Evolutionary conservation across 1,139 yeast genomes (phyloP).

Genomic region (Kluyveromyces sp.): DNA sequence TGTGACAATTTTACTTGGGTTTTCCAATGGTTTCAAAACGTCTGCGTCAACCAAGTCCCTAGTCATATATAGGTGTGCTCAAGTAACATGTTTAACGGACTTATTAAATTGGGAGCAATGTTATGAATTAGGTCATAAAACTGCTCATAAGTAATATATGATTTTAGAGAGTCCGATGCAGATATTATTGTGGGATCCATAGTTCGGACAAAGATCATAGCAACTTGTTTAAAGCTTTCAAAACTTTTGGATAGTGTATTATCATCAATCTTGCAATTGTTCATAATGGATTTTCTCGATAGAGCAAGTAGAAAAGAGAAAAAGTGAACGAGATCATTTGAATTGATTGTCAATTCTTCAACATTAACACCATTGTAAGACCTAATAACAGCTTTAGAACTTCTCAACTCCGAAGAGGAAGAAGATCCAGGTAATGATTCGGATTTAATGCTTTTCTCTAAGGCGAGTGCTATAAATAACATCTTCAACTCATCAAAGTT

Average conservation of each 20-base stretch:
- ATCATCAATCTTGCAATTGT: slow-evolving; percentile 17
- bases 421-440: slow-evolving; percentile 22
- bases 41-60: slow-evolving; percentile 13
- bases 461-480: slow-evolving; percentile 35
- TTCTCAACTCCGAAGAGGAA: not conserved
- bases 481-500: slow-evolving; percentile 32
- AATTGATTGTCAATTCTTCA: slow-evolving; percentile 31
- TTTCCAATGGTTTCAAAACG: not conserved
- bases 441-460: slow-evolving; percentile 25
- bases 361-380: slow-evolving; percentile 30
- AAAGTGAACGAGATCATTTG: slow-evolving; percentile 33
- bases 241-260: slow-evolving; percentile 14
- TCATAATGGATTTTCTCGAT: slow-evolving; percentile 28
- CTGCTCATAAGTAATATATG: slow-evolving; percentile 31
- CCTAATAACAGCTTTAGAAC: slow-evolving; percentile 17
- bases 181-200: slow-evolving; percentile 32
- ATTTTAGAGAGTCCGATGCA: slow-evolving; percentile 17
- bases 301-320: slow-evolving; percentile 39
- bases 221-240: slow-evolving; percentile 23
- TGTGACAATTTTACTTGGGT: slow-evolving; percentile 24
- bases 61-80: slow-evolving; percentile 29
- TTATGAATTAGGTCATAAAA: slow-evolving; percentile 31
- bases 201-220: slow-evolving; percentile 38
- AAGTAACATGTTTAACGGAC: slow-evolving; percentile 34
- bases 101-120: slow-evolving; percentile 35